A percentile compares a stretch with the other conserved stretches of the same genome.
These are phyloP conservation scores for Chenopodium suecicum DNA, from an alignment of 148 eudicot genomes.

Conservation along the genomic window DNA sequence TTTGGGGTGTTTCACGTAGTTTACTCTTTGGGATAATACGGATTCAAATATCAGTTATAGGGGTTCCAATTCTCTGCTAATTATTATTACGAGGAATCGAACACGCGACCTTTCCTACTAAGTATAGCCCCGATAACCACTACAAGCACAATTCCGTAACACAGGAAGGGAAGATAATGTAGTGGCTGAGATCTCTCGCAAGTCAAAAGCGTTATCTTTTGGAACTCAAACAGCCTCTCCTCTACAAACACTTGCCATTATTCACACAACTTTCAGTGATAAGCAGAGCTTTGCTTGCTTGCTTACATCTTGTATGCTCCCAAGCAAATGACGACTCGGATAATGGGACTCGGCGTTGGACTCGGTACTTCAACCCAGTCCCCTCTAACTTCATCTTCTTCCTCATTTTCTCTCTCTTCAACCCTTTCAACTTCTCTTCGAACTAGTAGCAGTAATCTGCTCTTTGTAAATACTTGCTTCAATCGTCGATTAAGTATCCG, in stretches of 20 bases:
- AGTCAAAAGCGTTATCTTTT: background rate
- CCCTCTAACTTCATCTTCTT: constrained; percentile 8
- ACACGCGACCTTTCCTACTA: too few species aligned
- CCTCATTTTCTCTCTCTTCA: constrained; percentile 15
- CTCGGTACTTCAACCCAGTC: constrained; percentile 17
- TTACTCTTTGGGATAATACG: too few species aligned
- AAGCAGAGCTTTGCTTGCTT: too few species aligned
- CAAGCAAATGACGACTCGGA: constrained; percentile 29
- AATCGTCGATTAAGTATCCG: constrained; percentile 30
- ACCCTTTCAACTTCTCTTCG: constrained; percentile 22
- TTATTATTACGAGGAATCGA: too few species aligned
- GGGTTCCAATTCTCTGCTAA: too few species aligned
- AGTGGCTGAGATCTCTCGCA: background rate
- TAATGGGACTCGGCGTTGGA: constrained; percentile 30
- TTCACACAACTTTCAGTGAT: too few species aligned
- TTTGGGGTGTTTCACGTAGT: too few species aligned
- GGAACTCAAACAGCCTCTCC: too few species aligned
- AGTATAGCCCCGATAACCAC: too few species aligned
- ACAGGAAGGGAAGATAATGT: background rate
- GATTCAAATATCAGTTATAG: rapidly evolving
- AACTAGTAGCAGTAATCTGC: constrained; percentile 17
- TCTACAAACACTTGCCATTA: too few species aligned
- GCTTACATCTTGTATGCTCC: background rate
- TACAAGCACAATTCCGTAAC: background rate
- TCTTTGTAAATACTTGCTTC: constrained; percentile 30